phyloP scores from a whole-genome alignment of 1,284 basidiomycete genomes.

The Polyporus tsugae region DNA sequence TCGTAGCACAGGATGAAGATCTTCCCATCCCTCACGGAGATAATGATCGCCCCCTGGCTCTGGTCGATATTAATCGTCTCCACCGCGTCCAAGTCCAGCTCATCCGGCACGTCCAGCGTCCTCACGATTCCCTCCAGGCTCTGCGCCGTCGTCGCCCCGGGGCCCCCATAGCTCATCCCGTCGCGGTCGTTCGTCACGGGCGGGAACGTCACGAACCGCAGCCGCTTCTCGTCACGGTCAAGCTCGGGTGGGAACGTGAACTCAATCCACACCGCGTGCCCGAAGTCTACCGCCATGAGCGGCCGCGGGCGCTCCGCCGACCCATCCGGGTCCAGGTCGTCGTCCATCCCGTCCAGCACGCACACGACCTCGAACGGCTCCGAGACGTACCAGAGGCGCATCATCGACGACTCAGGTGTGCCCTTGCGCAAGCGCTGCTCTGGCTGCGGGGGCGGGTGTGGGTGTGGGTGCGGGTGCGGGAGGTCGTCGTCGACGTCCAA shows the following conservation, averaged over 20 bases:
- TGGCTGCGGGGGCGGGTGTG: slow-evolving; percentile 8
- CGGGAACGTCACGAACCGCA: slow-evolving; percentile 76
- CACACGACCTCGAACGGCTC: slow-evolving; percentile 76
- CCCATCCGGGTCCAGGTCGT: slow-evolving; percentile 40
- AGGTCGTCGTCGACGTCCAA: slow-evolving; percentile 3
- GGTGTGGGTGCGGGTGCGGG: slow-evolving; percentile 4
- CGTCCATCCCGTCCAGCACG: slow-evolving; percentile 57
- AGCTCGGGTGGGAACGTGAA: slow-evolving; percentile 49
- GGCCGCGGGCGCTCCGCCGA: slow-evolving; percentile 65
- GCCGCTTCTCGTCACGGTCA: slow-evolving; percentile 51
- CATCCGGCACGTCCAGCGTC: slow-evolving; percentile 69
- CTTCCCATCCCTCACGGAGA: slow-evolving; percentile 71
- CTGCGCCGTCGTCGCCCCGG: slow-evolving; percentile 27
- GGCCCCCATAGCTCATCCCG: slow-evolving; percentile 25
- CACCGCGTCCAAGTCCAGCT: slow-evolving; percentile 67
- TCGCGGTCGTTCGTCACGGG: slow-evolving; percentile 47
- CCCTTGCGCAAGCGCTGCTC: slow-evolving; percentile 15
- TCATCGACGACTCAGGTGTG: slow-evolving; percentile 45
- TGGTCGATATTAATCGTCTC: slow-evolving; percentile 83
- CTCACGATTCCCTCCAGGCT: slow-evolving; percentile 56
- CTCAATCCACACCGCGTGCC: slow-evolving; percentile 79
- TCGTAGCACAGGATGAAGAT: slow-evolving; percentile 79
- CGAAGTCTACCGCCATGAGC: slow-evolving; percentile 80
- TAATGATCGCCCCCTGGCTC: slow-evolving; percentile 75
- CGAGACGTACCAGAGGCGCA: slow-evolving; percentile 74